phyloP scores from a whole-genome alignment of 2,329 filamentous ascomycete species.

The Curvularia verruculosa region DNA sequence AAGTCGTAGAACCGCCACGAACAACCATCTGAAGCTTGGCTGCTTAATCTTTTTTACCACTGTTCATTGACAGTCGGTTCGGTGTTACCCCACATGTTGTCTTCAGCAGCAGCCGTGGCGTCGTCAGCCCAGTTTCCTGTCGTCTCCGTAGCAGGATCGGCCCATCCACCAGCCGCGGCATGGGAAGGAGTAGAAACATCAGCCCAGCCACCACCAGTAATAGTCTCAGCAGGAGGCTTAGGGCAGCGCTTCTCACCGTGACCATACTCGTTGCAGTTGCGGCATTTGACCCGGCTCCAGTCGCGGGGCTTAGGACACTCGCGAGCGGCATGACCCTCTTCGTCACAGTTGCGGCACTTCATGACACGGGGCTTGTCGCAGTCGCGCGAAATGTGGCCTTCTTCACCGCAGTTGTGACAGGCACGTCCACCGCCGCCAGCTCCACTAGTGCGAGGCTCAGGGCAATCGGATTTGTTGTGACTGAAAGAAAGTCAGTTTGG shows the following conservation, averaged over 20 bases:
- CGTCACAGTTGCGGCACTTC: constrained; percentile 67
- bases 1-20: background rate
- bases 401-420: constrained; percentile 38
- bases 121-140: constrained; percentile 28
- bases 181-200: constrained; percentile 21
- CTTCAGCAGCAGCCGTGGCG: constrained; percentile 14
- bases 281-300: constrained; percentile 64
- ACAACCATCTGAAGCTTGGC: constrained; percentile 2
- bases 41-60: constrained; percentile 15
- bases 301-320: constrained; percentile 52
- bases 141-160: constrained; percentile 22
- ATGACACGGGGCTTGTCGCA: constrained; percentile 39
- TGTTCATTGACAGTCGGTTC: constrained; percentile 4
- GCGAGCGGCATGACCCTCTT: constrained; percentile 60
- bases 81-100: constrained; percentile 11
- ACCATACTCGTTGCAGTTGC: constrained; percentile 59
- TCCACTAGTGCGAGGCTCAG: constrained; percentile 25
- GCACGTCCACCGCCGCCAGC: constrained; percentile 28
- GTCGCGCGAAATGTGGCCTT: constrained; percentile 35
- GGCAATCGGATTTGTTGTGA: constrained; percentile 37
- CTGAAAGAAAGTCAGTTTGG: constrained; percentile 11
- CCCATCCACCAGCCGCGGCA: constrained; percentile 28
- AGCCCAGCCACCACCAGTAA: constrained; percentile 30
- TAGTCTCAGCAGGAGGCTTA: constrained; percentile 37
- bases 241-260: constrained; percentile 52